Evolutionary conservation across 352 stramenopile species (phyloP).

Genomic region (Phytophthora aleatoria): DNA sequence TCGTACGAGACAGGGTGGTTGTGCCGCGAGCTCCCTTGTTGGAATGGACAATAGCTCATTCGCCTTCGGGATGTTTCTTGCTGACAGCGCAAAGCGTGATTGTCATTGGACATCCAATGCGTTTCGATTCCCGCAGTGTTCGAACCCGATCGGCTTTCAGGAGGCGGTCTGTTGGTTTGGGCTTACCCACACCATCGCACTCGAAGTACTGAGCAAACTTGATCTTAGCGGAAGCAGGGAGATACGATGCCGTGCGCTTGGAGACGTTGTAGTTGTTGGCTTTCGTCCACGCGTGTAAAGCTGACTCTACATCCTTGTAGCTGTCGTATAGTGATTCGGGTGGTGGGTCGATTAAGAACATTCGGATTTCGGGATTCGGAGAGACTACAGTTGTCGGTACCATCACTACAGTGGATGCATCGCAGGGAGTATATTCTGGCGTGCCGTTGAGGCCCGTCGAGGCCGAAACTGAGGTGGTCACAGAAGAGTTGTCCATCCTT

Average conservation of each 20-base stretch:
- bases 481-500: no score
- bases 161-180: neutral
- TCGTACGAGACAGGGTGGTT: neutral
- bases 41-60: neutral
- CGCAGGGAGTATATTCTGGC: no score
- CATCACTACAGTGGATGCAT: no score
- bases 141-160: neutral
- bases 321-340: neutral
- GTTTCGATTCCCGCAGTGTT: neutral
- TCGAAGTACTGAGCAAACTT: slow-evolving; percentile 1
- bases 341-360: neutral
- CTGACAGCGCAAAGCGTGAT: neutral
- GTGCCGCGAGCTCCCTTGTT: neutral
- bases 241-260: neutral
- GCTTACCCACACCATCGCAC: neutral
- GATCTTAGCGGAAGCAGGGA: neutral
- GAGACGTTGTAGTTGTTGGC: neutral
- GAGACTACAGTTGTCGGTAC: no score
- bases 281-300: neutral
- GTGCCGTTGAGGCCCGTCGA: no score
- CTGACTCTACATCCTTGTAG: neutral
- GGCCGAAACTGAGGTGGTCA: no score
- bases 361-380: no score
- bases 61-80: neutral
- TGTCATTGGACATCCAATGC: neutral